These are phyloP conservation scores for Apophysomyces ossiformis DNA, from an alignment of 371 early-diverging fungal species.

Conservation along the genomic window DNA sequence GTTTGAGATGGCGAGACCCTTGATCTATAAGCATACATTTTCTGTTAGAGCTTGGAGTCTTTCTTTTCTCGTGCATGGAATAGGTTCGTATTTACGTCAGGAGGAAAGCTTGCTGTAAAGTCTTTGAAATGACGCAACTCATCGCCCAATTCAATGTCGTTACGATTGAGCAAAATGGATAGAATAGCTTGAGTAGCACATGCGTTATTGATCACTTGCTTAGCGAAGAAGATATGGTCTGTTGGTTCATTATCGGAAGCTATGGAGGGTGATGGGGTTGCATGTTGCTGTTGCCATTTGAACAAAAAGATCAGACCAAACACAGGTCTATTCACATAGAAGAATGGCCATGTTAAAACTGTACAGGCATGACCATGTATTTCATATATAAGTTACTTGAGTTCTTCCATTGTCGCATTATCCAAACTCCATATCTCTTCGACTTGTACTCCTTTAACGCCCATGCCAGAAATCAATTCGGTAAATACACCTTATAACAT, in stretches of 20 bases:
- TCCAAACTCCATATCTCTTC: constrained; percentile 86
- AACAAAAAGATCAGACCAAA: constrained; percentile 93
- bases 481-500: constrained; percentile 79
- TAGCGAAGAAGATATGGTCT: constrained; percentile 77
- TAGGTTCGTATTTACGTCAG: constrained; percentile 62
- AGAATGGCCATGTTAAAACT: not conserved
- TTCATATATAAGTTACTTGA: constrained; percentile 53
- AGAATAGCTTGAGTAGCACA: constrained; percentile 96
- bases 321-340: constrained; percentile 57
- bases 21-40: constrained; percentile 46
- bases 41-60: not conserved
- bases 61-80: not conserved
- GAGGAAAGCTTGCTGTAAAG: constrained; percentile 78
- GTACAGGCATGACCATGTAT: not conserved
- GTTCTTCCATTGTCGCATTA: constrained; percentile 54
- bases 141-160: constrained; percentile 73
- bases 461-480: constrained; percentile 84
- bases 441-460: constrained; percentile 81
- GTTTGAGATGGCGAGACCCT: constrained; percentile 84
- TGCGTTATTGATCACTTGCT: constrained; percentile 82
- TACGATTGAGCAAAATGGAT: constrained; percentile 80
- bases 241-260: constrained; percentile 36
- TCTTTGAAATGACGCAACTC: constrained; percentile 77
- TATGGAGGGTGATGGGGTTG: constrained; percentile 29
- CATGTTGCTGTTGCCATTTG: constrained; percentile 81